phyloP scores from a whole-genome alignment of 148 eudicot species.

The Silene uniflora region DNA sequence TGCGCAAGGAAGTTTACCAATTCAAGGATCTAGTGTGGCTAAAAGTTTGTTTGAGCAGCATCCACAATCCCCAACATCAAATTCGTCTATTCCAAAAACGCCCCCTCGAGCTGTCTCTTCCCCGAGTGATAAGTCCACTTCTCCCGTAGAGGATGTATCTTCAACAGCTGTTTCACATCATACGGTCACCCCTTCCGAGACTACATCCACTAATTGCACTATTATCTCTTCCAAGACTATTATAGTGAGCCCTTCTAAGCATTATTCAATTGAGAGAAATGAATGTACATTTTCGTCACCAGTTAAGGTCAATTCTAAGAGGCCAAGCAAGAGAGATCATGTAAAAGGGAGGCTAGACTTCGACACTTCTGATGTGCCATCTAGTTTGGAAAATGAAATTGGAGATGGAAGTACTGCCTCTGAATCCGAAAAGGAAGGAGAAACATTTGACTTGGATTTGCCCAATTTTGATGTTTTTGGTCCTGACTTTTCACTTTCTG shows the following conservation, averaged over 20 bases:
- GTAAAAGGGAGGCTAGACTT: conserved; percentile 89
- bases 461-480: conserved; percentile 58
- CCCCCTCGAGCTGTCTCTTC: conserved; percentile 61
- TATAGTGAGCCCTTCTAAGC: conserved; percentile 68
- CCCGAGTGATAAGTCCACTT: conserved; percentile 51
- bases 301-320: conserved; percentile 38
- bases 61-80: conserved; percentile 44
- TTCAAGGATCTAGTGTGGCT: conserved; percentile 59
- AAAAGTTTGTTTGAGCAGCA: conserved; percentile 60
- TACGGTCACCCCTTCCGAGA: conserved; percentile 36
- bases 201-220: conserved; percentile 59
- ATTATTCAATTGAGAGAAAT: conserved; percentile 56
- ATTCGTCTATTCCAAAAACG: conserved; percentile 60
- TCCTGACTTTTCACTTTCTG: conserved; percentile 51
- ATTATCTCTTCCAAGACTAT: conserved; percentile 69
- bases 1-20: conserved; percentile 24
- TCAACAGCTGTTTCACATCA: conserved; percentile 47
- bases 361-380: conserved; percentile 47
- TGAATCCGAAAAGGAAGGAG: conserved; percentile 56
- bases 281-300: conserved; percentile 65
- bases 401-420: conserved; percentile 41
- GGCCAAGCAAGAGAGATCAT: conserved; percentile 53
- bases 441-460: conserved; percentile 63
- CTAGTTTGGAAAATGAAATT: conserved; percentile 30
- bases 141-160: conserved; percentile 52